phyloP scores from a whole-genome alignment of 1,284 basidiomycete species.

The Cystobasidium pallidum region DNA sequence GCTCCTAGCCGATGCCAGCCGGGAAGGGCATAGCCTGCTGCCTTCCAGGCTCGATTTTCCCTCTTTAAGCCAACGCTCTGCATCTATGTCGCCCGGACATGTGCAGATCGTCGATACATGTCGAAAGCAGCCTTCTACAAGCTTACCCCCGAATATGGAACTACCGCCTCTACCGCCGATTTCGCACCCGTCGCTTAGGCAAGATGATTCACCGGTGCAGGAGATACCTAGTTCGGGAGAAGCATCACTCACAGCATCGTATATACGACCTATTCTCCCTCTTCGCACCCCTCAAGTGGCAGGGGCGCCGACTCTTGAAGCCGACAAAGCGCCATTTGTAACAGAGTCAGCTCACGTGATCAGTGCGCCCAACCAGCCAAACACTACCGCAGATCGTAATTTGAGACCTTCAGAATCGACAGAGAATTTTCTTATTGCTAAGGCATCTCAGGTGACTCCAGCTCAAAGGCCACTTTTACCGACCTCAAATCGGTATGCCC shows the following conservation, averaged over 20 bases:
- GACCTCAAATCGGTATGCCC: background rate
- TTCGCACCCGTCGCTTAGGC: background rate
- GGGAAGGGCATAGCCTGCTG: no score
- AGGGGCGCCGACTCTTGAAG: background rate
- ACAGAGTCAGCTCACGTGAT: no score
- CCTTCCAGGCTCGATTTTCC: conserved; percentile 1
- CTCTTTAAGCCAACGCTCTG: background rate
- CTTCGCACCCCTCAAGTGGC: conserved; percentile 5
- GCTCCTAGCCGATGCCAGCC: background rate
- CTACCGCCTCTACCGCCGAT: conserved; percentile 24
- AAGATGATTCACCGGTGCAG: conserved; percentile 1
- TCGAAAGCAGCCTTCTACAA: conserved; percentile 4
- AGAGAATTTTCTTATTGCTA: conserved; percentile 5
- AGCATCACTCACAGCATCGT: background rate
- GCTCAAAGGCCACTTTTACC: background rate
- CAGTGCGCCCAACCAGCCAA: no score
- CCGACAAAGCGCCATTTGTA: background rate
- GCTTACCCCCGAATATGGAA: conserved; percentile 13
- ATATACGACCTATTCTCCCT: conserved; percentile 1
- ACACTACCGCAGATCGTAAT: background rate
- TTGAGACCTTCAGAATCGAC: conserved; percentile 12
- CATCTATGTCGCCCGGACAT: background rate
- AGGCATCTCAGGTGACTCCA: background rate
- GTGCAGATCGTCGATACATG: background rate
- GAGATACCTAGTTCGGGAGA: background rate